Base-by-base conservation (phyloP, 2,329 filamentous ascomycete species). In the Talaromyces amestolkiae region DNA sequence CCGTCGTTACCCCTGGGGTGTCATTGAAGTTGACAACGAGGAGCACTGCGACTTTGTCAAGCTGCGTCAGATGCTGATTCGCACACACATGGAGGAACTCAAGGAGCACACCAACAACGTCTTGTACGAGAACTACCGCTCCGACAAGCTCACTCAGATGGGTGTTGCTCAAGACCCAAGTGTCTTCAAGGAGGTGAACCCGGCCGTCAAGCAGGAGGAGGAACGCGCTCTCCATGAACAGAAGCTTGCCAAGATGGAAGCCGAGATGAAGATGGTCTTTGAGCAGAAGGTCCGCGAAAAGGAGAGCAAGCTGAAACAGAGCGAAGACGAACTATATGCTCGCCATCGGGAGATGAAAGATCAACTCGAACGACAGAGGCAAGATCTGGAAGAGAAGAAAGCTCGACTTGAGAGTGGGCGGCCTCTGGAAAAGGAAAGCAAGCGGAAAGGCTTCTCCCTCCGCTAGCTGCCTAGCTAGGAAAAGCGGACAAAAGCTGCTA, bases 201-300 rank as follows among this genome's bases (percentile, higher is more conserved):
- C 95, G 69, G 94, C 95, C 56, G 95, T 98, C 82, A 99, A 99
- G 90, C 95, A 99, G 83, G 95, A 99, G 81, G 95, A 99, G 84
- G 95, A 99, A 86, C 92, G 95, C 75, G 90, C 91, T 70, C 86
- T 99, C 72, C 95, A 99, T 86, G 95, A 99, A 84, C 93, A 97
- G 86, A 99, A 99, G 86, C 92, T 99, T 73, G 92, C 94, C 81
- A 99, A 99, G 92, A 99, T 99, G 95, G 95, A 99, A 82, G 89
- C 93, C 76, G 95, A 99, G 82, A 99, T 99, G 95, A 99, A 99
- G 92, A 97, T 97, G 92, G 95, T 99, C 72, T 99, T 99, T 92
- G 95, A 98, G 81, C 95, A 99, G 80, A 99, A 99, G 90, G 95
- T 99, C 37, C 89, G 92, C 71, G 95, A 99, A 82, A 99, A 99